Evolutionary conservation across 805 yeast genomes (phyloP).

Genomic region (Starmerella apis): DNA sequence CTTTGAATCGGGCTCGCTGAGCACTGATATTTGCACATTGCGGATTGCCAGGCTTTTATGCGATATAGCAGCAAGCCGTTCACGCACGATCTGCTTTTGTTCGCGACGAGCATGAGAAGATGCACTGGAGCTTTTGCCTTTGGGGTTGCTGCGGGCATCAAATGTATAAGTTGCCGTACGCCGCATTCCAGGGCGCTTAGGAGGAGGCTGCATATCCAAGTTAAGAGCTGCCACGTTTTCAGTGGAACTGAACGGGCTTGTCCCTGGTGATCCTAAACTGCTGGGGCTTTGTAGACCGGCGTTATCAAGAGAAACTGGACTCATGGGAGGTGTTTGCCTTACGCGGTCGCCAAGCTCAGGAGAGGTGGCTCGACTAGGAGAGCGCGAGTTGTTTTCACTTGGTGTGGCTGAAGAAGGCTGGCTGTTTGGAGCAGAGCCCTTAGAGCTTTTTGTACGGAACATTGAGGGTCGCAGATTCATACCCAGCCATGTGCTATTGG

Average conservation of each 20-base stretch:
- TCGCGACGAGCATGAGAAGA: constrained; percentile 13
- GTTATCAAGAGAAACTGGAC: background rate
- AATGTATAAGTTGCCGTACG: constrained; percentile 14
- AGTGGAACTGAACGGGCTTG: background rate
- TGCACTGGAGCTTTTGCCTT: constrained; percentile 8
- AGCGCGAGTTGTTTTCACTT: constrained; percentile 1
- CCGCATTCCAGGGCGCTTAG: constrained; percentile 15
- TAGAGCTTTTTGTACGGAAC: constrained; percentile 17
- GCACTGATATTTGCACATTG: constrained; percentile 19
- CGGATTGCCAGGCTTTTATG: constrained; percentile 22
- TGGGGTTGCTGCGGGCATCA: constrained; percentile 10
- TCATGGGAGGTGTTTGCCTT: background rate
- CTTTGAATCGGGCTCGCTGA: constrained; percentile 12
- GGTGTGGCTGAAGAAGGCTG: background rate
- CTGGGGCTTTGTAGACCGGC: background rate
- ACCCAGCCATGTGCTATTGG: constrained; percentile 1
- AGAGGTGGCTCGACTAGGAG: constrained; percentile 2
- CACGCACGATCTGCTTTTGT: constrained; percentile 18
- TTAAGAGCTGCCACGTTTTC: background rate
- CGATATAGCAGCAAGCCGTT: constrained; percentile 22
- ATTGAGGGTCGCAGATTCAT: constrained; percentile 12
- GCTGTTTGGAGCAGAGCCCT: constrained; percentile 5
- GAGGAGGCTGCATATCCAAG: background rate
- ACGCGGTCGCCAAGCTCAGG: background rate
- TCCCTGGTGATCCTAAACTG: background rate